Percentiles rank a stretch among this genome's conserved stretches.
Evolutionary conservation across 805 yeast species (phyloP).

Genomic region (Hanseniaspora taiwanica): DNA sequence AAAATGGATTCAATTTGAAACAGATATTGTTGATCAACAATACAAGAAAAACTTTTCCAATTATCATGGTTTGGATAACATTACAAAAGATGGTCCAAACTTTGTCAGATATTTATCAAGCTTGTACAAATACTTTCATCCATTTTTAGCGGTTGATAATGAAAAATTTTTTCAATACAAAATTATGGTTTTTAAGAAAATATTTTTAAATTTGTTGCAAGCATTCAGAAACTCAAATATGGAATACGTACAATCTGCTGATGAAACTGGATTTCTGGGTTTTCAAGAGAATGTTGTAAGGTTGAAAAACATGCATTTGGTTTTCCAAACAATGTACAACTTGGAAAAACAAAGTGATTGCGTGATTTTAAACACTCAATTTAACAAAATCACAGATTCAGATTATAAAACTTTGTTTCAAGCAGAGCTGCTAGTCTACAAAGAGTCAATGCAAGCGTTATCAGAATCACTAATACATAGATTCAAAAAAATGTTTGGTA

Average conservation of each 20-base stretch:
- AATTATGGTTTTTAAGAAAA: constrained; percentile 26
- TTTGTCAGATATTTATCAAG: constrained; percentile 36
- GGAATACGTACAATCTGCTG: constrained; percentile 28
- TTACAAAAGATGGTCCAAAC: constrained; percentile 19
- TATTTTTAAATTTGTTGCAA: constrained; percentile 8
- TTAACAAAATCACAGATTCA: constrained; percentile 6
- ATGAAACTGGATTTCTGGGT: constrained; percentile 22
- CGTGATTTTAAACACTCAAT: constrained; percentile 4
- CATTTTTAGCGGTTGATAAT: constrained; percentile 32
- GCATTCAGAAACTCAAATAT: constrained; percentile 13
- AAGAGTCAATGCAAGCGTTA: constrained; percentile 17
- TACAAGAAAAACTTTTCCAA: constrained; percentile 30
- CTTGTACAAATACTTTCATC: constrained; percentile 24
- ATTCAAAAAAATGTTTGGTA: constrained; percentile 17
- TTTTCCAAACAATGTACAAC: constrained; percentile 5
- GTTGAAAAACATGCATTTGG: neutral
- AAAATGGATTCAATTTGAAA: constrained; percentile 37
- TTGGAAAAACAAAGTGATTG: constrained; percentile 9
- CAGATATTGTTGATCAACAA: constrained; percentile 30
- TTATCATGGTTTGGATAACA: constrained; percentile 8
- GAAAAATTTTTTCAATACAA: constrained; percentile 32
- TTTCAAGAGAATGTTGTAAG: constrained; percentile 10
- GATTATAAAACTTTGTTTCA: constrained; percentile 17
- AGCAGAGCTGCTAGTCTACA: constrained; percentile 18
- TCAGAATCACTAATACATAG: constrained; percentile 21